phyloP scores from a whole-genome alignment of 1,284 basidiomycete species.

The Ceratobasidium sp. region DNA sequence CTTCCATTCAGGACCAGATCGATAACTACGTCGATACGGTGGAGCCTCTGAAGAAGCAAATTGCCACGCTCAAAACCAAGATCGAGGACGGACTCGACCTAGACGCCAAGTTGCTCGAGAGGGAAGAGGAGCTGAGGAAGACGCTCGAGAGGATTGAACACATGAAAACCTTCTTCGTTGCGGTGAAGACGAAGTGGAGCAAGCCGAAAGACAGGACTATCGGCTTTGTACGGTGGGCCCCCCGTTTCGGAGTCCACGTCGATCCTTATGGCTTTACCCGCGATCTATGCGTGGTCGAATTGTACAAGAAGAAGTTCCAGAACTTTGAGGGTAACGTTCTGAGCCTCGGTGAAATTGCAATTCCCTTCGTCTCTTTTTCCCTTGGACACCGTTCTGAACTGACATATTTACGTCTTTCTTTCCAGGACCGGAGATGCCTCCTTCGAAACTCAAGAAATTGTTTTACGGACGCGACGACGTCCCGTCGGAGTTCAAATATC shows the following conservation, averaged over 20 bases:
- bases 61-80: conserved; percentile 45
- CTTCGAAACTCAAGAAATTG: conserved; percentile 51
- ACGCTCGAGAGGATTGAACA: conserved; percentile 41
- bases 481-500: conserved; percentile 56
- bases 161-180: conserved; percentile 51
- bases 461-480: conserved; percentile 51
- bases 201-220: conserved; percentile 56
- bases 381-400: conserved; percentile 50
- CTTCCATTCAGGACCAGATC: conserved; percentile 57
- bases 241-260: conserved; percentile 53
- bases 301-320: conserved; percentile 58
- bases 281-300: conserved; percentile 58
- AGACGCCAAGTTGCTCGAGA: conserved; percentile 49
- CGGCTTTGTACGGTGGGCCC: conserved; percentile 58
- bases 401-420: conserved; percentile 49
- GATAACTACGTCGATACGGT: conserved; percentile 51
- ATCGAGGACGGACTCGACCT: conserved; percentile 29
- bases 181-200: conserved; percentile 55
- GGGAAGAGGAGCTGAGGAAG: conserved; percentile 50
- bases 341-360: conserved; percentile 55
- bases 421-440: conserved; percentile 53
- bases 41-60: conserved; percentile 28
- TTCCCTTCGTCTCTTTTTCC: conserved; percentile 40
- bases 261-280: conserved; percentile 54
- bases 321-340: conserved; percentile 57